phyloP scores from a whole-genome alignment of 2,329 filamentous ascomycete species.

The Fusarium bulbicola region DNA sequence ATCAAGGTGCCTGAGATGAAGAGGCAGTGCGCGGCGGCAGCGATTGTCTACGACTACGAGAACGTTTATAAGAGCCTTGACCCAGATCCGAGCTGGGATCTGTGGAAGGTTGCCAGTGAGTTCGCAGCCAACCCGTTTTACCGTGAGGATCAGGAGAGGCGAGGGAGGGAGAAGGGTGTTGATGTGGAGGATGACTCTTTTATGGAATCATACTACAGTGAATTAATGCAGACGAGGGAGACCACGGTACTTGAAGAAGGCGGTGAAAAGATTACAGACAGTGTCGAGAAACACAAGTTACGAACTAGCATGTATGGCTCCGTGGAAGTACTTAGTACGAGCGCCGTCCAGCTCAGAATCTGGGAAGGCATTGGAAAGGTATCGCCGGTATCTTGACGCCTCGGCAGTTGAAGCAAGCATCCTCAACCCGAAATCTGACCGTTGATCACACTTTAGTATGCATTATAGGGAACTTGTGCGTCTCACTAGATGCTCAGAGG shows the following conservation, averaged over 20 bases:
- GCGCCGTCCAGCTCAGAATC: not conserved
- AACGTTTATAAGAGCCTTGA: not conserved
- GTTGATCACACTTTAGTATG: not conserved
- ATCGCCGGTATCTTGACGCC: not conserved
- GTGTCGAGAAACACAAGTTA: not conserved
- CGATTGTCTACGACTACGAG: not conserved
- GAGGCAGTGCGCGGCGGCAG: not conserved
- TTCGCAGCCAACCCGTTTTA: not conserved
- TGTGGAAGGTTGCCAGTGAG: not conserved
- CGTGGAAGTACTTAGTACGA: not conserved
- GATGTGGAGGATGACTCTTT: not conserved
- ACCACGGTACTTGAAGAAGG: not conserved
- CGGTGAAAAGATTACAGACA: not conserved
- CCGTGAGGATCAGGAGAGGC: not conserved
- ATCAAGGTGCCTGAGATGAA: not conserved
- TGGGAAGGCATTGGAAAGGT: not conserved
- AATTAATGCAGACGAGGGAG: not conserved
- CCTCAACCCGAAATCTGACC: not conserved
- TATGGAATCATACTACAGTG: not conserved
- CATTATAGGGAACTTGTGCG: not conserved
- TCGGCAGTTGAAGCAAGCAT: not conserved
- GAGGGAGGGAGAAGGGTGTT: not conserved
- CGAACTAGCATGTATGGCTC: not conserved
- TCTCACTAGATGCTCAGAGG: not conserved
- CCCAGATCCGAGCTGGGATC: not conserved